These are phyloP conservation scores for Penicillium capsulatum DNA, from an alignment of 2,329 filamentous ascomycete genomes.

Conservation along the genomic window DNA sequence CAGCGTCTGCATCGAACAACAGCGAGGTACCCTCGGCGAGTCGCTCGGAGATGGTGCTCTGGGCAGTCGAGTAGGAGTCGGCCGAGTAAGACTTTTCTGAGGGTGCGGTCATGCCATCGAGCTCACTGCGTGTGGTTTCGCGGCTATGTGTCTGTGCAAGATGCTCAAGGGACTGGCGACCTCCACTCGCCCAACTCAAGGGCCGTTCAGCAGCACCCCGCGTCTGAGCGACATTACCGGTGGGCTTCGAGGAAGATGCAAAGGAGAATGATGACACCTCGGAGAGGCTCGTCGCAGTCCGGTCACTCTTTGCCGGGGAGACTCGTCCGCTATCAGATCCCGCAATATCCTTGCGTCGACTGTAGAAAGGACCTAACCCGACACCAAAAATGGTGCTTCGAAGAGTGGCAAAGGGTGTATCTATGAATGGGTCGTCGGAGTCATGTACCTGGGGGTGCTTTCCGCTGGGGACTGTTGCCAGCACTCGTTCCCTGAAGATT, in stretches of 20 bases:
- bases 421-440: slow-evolving; percentile 25
- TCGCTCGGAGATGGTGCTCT: slow-evolving; percentile 47
- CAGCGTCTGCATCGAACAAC: slow-evolving; percentile 41
- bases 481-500: slow-evolving; percentile 18
- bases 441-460: slow-evolving; percentile 7
- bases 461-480: slow-evolving; percentile 19
- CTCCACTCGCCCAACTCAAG: slow-evolving; percentile 22
- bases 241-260: slow-evolving; percentile 33
- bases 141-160: slow-evolving; percentile 15
- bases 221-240: slow-evolving; percentile 17
- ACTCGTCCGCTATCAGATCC: slow-evolving; percentile 29
- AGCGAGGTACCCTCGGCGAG: slow-evolving; percentile 52
- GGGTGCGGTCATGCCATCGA: slow-evolving; percentile 23
- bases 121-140: slow-evolving; percentile 22
- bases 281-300: slow-evolving; percentile 55
- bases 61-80: slow-evolving; percentile 51
- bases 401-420: slow-evolving; percentile 26
- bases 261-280: slow-evolving; percentile 48
- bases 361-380: slow-evolving; percentile 24
- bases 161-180: slow-evolving; percentile 26
- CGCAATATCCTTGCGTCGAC: slow-evolving; percentile 16
- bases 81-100: slow-evolving; percentile 40
- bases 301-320: slow-evolving; percentile 52
- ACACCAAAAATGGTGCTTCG: slow-evolving; percentile 24
- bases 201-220: slow-evolving; percentile 19